phyloP scores from a whole-genome alignment of 805 yeast genomes.

The Wickerhamomyces canadensis region DNA sequence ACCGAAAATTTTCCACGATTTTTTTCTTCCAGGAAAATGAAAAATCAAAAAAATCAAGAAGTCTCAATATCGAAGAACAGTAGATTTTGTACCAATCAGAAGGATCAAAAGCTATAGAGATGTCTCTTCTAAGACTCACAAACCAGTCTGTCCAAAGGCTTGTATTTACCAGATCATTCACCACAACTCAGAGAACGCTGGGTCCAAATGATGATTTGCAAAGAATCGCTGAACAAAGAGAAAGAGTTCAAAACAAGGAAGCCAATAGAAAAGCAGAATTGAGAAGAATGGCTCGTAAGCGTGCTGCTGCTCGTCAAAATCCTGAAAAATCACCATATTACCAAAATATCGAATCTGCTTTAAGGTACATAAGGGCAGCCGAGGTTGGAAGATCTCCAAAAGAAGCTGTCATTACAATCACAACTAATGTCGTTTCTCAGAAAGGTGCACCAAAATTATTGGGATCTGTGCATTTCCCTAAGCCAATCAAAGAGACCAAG shows the following conservation, averaged over 20 bases:
- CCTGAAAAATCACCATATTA: slow-evolving; percentile 54
- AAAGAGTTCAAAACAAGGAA: slow-evolving; percentile 22
- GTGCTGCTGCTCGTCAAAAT: slow-evolving; percentile 33
- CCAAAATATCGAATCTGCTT: slow-evolving; percentile 67
- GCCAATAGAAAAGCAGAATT: slow-evolving; percentile 28
- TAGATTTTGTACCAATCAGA: not conserved
- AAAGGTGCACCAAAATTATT: slow-evolving; percentile 71
- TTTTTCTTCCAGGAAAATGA: not conserved
- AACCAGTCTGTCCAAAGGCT: not conserved
- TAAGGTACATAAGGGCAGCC: slow-evolving; percentile 77
- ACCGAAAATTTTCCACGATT: not conserved
- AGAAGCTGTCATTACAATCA: slow-evolving; percentile 66
- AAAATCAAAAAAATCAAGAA: not conserved
- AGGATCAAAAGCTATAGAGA: too few species aligned
- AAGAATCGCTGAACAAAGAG: slow-evolving; percentile 24
- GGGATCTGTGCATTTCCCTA: slow-evolving; percentile 71
- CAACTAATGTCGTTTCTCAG: slow-evolving; percentile 61
- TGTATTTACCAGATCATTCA: slow-evolving; percentile 11
- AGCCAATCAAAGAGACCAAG: slow-evolving; percentile 59
- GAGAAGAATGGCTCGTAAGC: slow-evolving; percentile 31
- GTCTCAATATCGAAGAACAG: not conserved
- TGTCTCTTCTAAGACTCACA: slow-evolving; percentile 2
- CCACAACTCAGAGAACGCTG: slow-evolving; percentile 3
- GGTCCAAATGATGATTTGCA: slow-evolving; percentile 26
- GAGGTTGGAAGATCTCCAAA: slow-evolving; percentile 79